phyloP scores from a whole-genome alignment of 139 green algal species.

The Tetraselmis striata region DNA sequence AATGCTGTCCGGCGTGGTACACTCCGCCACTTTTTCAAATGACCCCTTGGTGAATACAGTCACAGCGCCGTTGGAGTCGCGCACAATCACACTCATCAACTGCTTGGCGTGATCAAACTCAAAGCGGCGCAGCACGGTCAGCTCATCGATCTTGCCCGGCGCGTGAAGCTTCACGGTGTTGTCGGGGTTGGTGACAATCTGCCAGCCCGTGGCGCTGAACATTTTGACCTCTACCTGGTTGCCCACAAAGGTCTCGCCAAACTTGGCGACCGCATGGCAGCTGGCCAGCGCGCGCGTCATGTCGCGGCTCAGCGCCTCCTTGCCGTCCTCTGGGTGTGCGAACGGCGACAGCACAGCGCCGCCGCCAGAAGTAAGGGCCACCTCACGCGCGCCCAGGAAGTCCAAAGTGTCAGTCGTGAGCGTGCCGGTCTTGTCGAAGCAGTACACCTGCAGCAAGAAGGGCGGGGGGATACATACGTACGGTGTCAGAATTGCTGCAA shows the following conservation, averaged over 20 bases:
- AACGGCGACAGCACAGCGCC: neutral
- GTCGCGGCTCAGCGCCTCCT: neutral
- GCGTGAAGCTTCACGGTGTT: neutral
- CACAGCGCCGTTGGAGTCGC: neutral
- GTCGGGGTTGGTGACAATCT: neutral
- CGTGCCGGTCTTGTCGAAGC: constrained; percentile 22
- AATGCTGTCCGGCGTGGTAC: neutral
- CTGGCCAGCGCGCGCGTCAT: constrained; percentile 4
- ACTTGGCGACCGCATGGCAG: constrained; percentile 11
- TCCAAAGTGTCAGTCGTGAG: constrained; percentile 12
- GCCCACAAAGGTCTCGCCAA: neutral
- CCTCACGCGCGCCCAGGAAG: constrained; percentile 11
- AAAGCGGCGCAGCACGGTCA: constrained; percentile 2
- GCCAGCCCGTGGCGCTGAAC: constrained; percentile 13
- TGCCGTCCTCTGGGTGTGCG: neutral
- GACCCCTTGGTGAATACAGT: constrained; percentile 10
- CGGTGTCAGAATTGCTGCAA: no score
- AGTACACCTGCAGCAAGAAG: neutral
- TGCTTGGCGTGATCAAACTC: constrained; percentile 16
- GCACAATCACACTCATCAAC: constrained; percentile 10
- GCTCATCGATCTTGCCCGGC: neutral
- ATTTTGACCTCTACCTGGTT: constrained; percentile 22
- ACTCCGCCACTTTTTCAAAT: constrained; percentile 8
- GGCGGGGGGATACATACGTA: neutral
- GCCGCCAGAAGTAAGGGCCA: no score